Conservation (phyloP, 345 rosid species). For the Acer yangbiense region DNA sequence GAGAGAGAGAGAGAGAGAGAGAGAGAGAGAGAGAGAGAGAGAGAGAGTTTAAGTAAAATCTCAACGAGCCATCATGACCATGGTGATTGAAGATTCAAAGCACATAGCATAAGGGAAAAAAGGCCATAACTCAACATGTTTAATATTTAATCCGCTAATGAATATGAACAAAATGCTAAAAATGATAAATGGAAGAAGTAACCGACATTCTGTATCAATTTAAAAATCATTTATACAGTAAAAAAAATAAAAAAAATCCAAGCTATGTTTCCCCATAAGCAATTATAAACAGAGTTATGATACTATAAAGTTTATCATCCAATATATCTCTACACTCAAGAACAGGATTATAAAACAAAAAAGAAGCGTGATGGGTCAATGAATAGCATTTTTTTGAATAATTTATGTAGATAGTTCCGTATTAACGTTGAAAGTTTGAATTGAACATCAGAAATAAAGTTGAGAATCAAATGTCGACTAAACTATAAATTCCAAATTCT, state of each 20-base stretch:
- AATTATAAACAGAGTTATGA: not conserved
- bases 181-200: not conserved
- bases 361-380: not conserved
- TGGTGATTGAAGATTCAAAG: not conserved
- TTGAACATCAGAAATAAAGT: not conserved
- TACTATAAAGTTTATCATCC: not conserved
- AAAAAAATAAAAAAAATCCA: no score
- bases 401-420: not conserved
- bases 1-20: no score
- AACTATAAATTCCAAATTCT: not conserved
- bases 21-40: no score
- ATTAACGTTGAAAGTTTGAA: not conserved
- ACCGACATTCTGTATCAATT: not conserved
- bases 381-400: not conserved
- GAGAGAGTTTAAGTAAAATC: not conserved
- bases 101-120: not conserved
- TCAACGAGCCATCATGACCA: not conserved
- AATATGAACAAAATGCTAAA: not conserved
- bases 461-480: not conserved
- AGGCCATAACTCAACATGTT: not conserved
- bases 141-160: not conserved
- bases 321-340: not conserved
- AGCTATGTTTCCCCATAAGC: not conserved
- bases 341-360: not conserved
- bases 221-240: no score